Conservation (phyloP, 306 rosid genomes). For the Boehmeria nivea region DNA sequence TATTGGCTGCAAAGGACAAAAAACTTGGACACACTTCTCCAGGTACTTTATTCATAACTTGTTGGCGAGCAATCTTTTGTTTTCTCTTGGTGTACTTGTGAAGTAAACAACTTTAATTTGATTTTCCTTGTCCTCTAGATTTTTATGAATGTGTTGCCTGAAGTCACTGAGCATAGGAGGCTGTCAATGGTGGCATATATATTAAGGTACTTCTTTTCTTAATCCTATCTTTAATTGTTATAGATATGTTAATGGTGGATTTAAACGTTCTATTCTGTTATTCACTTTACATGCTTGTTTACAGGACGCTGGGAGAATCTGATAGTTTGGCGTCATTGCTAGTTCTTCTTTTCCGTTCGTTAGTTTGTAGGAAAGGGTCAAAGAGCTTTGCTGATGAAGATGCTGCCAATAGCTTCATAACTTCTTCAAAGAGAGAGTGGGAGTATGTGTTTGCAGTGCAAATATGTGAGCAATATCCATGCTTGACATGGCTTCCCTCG, state of each 20-base stretch:
- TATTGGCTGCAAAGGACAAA: slow-evolving; percentile 75
- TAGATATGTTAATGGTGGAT: too few relatives aligned
- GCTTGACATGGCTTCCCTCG: slow-evolving; percentile 83
- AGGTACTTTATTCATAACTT: slow-evolving; percentile 43
- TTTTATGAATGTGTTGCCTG: slow-evolving; percentile 63
- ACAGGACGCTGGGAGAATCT: slow-evolving; percentile 78
- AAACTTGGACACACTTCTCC: slow-evolving; percentile 52
- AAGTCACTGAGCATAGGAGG: slow-evolving; percentile 73
- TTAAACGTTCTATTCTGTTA: too few relatives aligned
- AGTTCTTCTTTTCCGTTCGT: slow-evolving; percentile 57
- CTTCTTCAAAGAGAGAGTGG: slow-evolving; percentile 55
- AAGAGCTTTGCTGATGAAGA: slow-evolving; percentile 19
- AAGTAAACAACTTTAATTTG: slow-evolving; percentile 19
- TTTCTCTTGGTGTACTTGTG: slow-evolving; percentile 9
- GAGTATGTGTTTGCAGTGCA: slow-evolving; percentile 69
- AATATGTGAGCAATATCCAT: slow-evolving; percentile 67
- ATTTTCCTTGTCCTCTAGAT: slow-evolving; percentile 39
- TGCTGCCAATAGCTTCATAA: slow-evolving; percentile 35
- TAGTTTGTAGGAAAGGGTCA: slow-evolving; percentile 58
- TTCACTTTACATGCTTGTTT: slow-evolving; percentile 15
- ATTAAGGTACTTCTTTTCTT: slow-evolving; percentile 42
- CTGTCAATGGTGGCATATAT: slow-evolving; percentile 54
- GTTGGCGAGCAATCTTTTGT: background rate
- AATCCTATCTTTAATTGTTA: too few relatives aligned
- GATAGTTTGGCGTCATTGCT: slow-evolving; percentile 76